Evolutionary conservation across 2,329 filamentous ascomycete species (phyloP).

Genomic region (Phaeosphaeriaceae sp.): DNA sequence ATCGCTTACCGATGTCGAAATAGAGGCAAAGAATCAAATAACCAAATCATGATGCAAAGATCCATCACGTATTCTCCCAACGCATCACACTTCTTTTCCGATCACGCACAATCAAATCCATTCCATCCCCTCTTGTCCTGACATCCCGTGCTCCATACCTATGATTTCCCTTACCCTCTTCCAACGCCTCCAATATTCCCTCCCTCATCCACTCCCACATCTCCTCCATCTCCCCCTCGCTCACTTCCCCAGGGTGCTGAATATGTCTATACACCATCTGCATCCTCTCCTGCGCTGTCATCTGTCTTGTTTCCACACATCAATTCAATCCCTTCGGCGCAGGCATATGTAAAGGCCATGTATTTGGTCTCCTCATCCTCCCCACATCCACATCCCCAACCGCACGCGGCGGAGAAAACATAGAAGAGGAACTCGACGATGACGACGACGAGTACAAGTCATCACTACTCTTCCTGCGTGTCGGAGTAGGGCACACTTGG

Average conservation of each 20-base stretch:
- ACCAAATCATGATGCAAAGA: neutral
- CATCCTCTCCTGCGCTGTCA: neutral
- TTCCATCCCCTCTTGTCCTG: neutral
- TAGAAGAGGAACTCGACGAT: neutral
- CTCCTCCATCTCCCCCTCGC: neutral
- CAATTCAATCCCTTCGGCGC: too few species aligned
- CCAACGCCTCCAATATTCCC: neutral
- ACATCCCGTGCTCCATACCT: neutral
- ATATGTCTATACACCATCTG: neutral
- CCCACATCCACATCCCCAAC: too few species aligned
- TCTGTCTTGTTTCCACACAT: neutral
- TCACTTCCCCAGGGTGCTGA: neutral
- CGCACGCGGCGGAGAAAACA: neutral
- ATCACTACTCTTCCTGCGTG: neutral
- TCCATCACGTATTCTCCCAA: neutral
- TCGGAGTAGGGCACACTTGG: neutral
- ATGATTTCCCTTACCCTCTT: neutral
- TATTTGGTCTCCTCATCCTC: neutral
- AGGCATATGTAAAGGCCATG: neutral
- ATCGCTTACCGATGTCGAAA: too few species aligned
- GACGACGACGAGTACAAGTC: neutral
- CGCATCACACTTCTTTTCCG: too few species aligned
- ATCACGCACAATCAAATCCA: too few species aligned
- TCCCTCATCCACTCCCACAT: neutral
- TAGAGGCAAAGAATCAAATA: neutral